phyloP scores from a whole-genome alignment of 78 protist genomes.

The Dictyostelium purpureum region DNA sequence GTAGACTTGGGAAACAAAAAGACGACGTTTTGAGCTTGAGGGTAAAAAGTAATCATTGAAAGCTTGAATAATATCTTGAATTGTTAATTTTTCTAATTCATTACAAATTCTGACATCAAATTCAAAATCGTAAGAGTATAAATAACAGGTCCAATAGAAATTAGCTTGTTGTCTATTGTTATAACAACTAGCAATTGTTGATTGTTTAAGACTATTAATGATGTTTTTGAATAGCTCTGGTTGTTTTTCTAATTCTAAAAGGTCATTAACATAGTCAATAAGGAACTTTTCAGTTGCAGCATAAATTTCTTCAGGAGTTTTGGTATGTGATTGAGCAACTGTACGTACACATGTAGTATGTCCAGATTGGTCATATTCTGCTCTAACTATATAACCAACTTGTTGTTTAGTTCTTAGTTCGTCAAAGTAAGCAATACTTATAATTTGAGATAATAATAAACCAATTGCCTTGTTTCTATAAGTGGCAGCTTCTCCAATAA shows the following conservation, averaged over 20 bases:
- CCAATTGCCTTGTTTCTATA: not conserved
- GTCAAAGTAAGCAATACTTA: not conserved
- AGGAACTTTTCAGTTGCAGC: not conserved
- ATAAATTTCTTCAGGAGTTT: not conserved
- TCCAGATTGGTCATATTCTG: not conserved
- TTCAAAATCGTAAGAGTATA: not conserved
- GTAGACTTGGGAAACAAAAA: not conserved
- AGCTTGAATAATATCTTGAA: not conserved
- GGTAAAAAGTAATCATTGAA: not conserved
- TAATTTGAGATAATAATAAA: not conserved
- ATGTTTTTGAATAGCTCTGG: not conserved
- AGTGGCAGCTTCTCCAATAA: not conserved
- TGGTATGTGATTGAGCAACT: not conserved
- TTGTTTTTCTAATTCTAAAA: not conserved
- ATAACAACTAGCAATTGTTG: not conserved
- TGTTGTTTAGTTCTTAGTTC: conserved; percentile 59
- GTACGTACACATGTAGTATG: not conserved
- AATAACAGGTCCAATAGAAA: not conserved
- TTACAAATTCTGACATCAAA: not conserved
- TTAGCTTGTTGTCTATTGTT: not conserved
- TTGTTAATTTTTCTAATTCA: not conserved
- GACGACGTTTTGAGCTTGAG: not conserved
- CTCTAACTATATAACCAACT: conserved; percentile 47
- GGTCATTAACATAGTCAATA: not conserved
- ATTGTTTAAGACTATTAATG: not conserved